Percentiles rank a stretch among this genome's conserved stretches.
These are phyloP conservation scores for Cicer bijugum DNA, from an alignment of 306 rosid genomes.

Conservation along the genomic window DNA sequence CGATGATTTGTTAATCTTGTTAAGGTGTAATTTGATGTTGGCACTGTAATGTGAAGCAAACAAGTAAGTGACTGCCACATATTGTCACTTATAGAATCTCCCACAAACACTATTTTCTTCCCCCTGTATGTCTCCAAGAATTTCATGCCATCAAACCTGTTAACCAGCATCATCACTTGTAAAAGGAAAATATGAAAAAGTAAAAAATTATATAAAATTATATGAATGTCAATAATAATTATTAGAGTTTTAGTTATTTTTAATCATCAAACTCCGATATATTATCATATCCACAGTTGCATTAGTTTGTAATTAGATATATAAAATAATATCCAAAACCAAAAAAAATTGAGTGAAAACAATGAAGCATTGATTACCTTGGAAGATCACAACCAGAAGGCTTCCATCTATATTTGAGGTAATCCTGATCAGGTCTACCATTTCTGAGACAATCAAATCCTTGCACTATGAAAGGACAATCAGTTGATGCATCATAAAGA, in stretches of 20 bases:
- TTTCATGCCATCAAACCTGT: constrained; percentile 65
- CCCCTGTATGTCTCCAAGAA: constrained; percentile 66
- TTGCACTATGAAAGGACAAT: constrained; percentile 60
- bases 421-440: constrained; percentile 60
- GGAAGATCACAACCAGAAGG: constrained; percentile 63
- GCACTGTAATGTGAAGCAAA: constrained; percentile 65
- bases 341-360: neutral
- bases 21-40: constrained; percentile 51
- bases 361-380: constrained; percentile 46
- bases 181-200: neutral
- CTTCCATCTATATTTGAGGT: constrained; percentile 68
- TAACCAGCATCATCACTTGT: neutral
- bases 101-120: constrained; percentile 71
- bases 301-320: neutral
- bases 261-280: too few relatives aligned
- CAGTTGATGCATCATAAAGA: constrained; percentile 53
- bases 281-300: too few relatives aligned
- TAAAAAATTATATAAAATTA: too few relatives aligned
- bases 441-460: constrained; percentile 61
- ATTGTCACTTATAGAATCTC: constrained; percentile 81
- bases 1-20: constrained; percentile 37
- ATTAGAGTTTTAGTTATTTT: too few relatives aligned
- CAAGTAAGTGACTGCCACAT: constrained; percentile 83
- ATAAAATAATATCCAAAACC: neutral
- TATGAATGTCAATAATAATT: too few relatives aligned